phyloP scores from a whole-genome alignment of 192 early-diverging fungal species.

The Umbelopsis vinacea region DNA sequence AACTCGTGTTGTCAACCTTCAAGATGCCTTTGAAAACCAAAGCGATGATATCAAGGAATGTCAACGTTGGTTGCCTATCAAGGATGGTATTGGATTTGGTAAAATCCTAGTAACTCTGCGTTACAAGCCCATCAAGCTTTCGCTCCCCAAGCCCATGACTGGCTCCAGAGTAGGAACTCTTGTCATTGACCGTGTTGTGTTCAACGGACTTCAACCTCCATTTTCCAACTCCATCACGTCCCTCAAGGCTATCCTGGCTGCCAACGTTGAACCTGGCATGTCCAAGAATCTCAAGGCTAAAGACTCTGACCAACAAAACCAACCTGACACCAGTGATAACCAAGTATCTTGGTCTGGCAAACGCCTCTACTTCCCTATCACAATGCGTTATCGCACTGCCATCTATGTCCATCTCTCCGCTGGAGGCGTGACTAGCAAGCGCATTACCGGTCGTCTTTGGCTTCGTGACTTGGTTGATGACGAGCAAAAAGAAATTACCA shows the following conservation, averaged over 20 bases:
- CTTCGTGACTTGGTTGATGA: slow-evolving; percentile 21
- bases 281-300: slow-evolving; percentile 14
- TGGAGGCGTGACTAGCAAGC: neutral
- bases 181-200: slow-evolving; percentile 23
- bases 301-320: slow-evolving; percentile 1
- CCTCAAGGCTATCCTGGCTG: slow-evolving; percentile 11
- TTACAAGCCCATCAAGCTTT: slow-evolving; percentile 36
- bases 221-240: slow-evolving; percentile 5
- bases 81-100: slow-evolving; percentile 35
- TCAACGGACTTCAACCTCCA: slow-evolving; percentile 16
- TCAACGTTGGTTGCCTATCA: slow-evolving; percentile 30
- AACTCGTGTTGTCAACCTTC: slow-evolving; percentile 18
- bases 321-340: neutral
- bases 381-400: slow-evolving; percentile 30
- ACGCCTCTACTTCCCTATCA: slow-evolving; percentile 29
- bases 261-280: slow-evolving; percentile 30
- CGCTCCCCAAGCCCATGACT: slow-evolving; percentile 7
- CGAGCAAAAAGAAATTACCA: slow-evolving; percentile 22
- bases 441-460: slow-evolving; percentile 27
- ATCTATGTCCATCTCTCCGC: slow-evolving; percentile 22
- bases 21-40: slow-evolving; percentile 24
- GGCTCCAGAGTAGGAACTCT: slow-evolving; percentile 32
- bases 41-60: slow-evolving; percentile 24
- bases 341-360: slow-evolving; percentile 21
- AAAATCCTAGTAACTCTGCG: slow-evolving; percentile 31